These are phyloP conservation scores for Nitzschia sp. DNA, from an alignment of 108 stramenopile genomes.

Conservation along the genomic window DNA sequence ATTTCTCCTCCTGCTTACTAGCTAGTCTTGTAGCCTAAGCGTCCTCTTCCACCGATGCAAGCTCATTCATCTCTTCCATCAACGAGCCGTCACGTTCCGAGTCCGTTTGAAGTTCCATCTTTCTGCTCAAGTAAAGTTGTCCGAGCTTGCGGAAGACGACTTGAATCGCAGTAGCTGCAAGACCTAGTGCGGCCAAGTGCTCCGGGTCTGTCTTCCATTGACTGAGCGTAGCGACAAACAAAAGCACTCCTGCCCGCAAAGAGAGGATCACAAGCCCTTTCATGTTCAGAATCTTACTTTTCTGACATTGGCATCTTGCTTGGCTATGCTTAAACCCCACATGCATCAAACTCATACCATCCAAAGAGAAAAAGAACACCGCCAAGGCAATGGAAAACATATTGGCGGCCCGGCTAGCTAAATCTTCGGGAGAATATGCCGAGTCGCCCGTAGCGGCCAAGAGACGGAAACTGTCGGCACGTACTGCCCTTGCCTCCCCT, in stretches of 20 bases:
- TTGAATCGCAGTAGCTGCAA: constrained; percentile 3
- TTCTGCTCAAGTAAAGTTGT: not conserved
- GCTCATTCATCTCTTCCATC: not conserved
- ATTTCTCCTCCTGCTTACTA: no score
- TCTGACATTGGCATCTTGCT: constrained; percentile 11
- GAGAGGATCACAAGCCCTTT: constrained; percentile 8
- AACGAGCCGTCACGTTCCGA: not conserved
- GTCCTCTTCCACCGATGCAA: not conserved
- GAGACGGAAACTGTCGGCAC: no score
- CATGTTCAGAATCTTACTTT: not conserved
- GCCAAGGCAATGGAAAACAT: constrained; percentile 38
- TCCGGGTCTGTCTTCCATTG: constrained; percentile 38
- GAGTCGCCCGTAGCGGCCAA: not conserved
- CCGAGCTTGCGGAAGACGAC: constrained; percentile 1
- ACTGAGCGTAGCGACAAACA: constrained; percentile 35
- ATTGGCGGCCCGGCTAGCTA: constrained; percentile 14
- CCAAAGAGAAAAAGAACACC: constrained; percentile 33
- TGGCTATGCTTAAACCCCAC: constrained; percentile 17
- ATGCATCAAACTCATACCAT: constrained; percentile 44
- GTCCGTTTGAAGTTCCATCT: not conserved
- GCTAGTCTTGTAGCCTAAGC: no score
- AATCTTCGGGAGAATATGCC: not conserved
- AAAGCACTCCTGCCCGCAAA: constrained; percentile 24
- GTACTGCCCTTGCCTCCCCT: not conserved
- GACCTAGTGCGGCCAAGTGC: constrained; percentile 25